Base-by-base conservation (phyloP, 805 yeast species). In the Priceomyces medius region DNA sequence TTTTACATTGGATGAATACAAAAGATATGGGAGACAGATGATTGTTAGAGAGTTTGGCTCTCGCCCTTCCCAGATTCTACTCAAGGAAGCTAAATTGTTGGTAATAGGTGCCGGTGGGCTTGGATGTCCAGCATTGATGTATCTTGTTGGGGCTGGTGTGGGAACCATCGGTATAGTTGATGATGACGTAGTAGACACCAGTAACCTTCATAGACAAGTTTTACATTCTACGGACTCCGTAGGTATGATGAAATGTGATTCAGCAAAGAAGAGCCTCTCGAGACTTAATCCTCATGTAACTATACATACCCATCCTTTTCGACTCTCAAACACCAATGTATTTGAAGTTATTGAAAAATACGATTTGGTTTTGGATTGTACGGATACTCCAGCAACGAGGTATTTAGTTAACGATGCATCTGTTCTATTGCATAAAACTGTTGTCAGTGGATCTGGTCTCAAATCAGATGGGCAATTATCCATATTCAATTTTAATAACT, bases 101-200 rank as follows among this genome's bases (percentile, higher is more conserved):
- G 90, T 93, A 0, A 74, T 93, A 6, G 99, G 99, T 1, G 97
- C 97, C 0, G 99, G 99, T 8, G 99, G 99, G 0, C 70, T 93
- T 5, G 98, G 99, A 0, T 84, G 95, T 50, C 97, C 99, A 0
- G 95, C 95, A 0, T 61, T 91, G 37, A 71, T 86, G 32, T 93
- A 93, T 56, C 63, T 93, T 2, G 81, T 83, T 0, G 97, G 95
- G 0, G 85, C 96, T 0, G 99, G 99, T 3, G 67, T 91, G 3
- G 98, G 96, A 1, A 60, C 65, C 2, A 71, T 93, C 17, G 97
- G 97, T 3, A 85, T 93, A 12, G 83, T 89, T 1, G 99, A 93
- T 63, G 78, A 81, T 53, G 99, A 93, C 60, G 58, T 60, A 0
- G 97, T 93, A 0, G 97, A 91, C 50, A 61, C 66, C 0, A 86